Evolutionary conservation across 1,284 basidiomycete species (phyloP), one percentile per base, ranked within the genome.

Genomic region (Fistulina hepatica): DNA sequence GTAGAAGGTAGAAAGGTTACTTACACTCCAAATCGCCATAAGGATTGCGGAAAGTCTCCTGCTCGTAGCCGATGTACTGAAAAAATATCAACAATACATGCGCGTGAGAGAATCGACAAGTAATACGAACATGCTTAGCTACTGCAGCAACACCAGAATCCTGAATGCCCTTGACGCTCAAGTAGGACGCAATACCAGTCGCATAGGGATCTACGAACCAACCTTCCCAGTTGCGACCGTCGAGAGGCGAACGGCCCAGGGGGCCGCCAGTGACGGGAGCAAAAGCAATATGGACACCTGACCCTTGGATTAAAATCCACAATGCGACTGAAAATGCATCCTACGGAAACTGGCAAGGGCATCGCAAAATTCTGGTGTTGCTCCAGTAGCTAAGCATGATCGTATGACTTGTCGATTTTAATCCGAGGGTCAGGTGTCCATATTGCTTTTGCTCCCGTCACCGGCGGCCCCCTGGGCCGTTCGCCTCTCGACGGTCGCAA

Each of bases 171-270:
- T 51, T 62, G 24, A 73, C 63, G 0, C 68, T 69, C 49, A 73
- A 65, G 44, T 65, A 76, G 0, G 78, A 71, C 3, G 67, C 69
- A 52, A 76, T 74, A 12, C 76, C 74, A 44, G 67, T 65, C 20
- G 83, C 61, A 53, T 72, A 83, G 0, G 79, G 76, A 47, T 78
- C 74, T 9, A 60, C 67, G 12, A 72, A 72, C 42, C 67, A 71
- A 15, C 69, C 71, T n/a, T n/a, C n/a, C n/a, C n/a, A n/a, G n/a
- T n/a, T n/a, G n/a, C n/a, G n/a, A n/a, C n/a, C n/a, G n/a, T n/a
- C n/a, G n/a, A n/a, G n/a, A n/a, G n/a, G n/a, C n/a, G n/a, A n/a
- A n/a, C n/a, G n/a, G n/a, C n/a, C n/a, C n/a, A n/a, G 65, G 10
- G 58, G 41, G 9, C 41, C n/a, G 7, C 41, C 41, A 6, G 41